These are phyloP conservation scores for Amanita rimosa DNA, from an alignment of 768 basidiomycete genomes.

Conservation along the genomic window DNA sequence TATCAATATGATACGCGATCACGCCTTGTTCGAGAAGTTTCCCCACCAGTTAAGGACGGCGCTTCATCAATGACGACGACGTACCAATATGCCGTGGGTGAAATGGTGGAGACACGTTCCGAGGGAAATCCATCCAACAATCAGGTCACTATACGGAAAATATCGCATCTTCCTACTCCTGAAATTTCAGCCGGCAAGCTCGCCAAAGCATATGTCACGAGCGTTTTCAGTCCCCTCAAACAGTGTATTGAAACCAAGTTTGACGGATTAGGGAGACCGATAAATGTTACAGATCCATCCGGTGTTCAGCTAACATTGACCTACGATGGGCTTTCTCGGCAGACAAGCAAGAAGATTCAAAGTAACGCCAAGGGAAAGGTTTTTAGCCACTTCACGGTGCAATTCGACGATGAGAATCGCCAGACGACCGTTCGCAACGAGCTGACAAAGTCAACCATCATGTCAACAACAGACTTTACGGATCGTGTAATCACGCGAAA, in stretches of 20 bases:
- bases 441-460: background rate
- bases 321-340: background rate
- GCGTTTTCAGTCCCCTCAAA: background rate
- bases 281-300: background rate
- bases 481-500: background rate
- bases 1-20: background rate
- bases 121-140: background rate
- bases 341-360: background rate
- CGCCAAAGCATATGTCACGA: background rate
- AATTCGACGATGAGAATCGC: background rate
- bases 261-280: background rate
- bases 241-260: background rate
- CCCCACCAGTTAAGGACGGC: too few relatives aligned
- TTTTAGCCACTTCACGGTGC: background rate
- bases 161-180: background rate
- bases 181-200: background rate
- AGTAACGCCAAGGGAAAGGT: background rate
- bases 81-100: background rate
- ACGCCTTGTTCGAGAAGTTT: background rate
- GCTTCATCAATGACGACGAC: background rate
- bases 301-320: background rate
- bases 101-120: background rate
- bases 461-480: background rate
- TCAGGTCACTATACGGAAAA: too few relatives aligned
- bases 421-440: background rate